Evolutionary conservation across 2,329 filamentous ascomycete genomes (phyloP).

Genomic region (Fusarium sp.): DNA sequence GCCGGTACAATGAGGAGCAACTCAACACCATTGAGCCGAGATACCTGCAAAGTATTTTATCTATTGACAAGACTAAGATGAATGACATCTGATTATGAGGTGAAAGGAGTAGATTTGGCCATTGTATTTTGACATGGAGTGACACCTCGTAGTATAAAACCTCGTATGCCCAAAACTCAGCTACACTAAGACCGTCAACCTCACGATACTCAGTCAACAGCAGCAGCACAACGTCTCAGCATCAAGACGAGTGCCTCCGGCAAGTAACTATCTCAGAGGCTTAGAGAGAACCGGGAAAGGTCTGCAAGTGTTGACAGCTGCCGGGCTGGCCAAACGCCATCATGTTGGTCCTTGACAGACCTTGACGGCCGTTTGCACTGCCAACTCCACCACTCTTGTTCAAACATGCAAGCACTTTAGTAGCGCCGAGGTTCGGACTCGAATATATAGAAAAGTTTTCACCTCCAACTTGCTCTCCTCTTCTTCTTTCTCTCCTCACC

Average conservation of each 20-base stretch:
- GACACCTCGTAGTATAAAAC: neutral
- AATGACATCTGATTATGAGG: neutral
- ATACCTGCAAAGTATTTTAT: neutral
- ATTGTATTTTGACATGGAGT: neutral
- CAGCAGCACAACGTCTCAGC: neutral
- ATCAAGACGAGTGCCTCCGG: neutral
- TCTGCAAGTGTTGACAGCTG: neutral
- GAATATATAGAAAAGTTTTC: neutral
- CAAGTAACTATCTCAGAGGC: neutral
- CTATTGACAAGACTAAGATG: neutral
- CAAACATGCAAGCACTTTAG: neutral
- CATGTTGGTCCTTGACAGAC: neutral
- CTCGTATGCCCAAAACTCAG: neutral
- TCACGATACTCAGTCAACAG: constrained; percentile 1
- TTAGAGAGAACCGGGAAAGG: neutral
- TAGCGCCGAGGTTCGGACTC: neutral
- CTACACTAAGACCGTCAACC: neutral
- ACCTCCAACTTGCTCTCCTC: neutral
- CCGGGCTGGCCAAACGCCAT: neutral
- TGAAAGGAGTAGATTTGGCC: neutral
- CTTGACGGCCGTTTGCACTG: constrained; percentile 8
- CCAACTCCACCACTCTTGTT: neutral
- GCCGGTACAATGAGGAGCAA: neutral
- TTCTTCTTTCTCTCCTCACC: neutral
- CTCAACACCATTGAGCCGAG: constrained; percentile 1